phyloP scores from a whole-genome alignment of 768 basidiomycete genomes.

The Cantharellus anzutake region DNA sequence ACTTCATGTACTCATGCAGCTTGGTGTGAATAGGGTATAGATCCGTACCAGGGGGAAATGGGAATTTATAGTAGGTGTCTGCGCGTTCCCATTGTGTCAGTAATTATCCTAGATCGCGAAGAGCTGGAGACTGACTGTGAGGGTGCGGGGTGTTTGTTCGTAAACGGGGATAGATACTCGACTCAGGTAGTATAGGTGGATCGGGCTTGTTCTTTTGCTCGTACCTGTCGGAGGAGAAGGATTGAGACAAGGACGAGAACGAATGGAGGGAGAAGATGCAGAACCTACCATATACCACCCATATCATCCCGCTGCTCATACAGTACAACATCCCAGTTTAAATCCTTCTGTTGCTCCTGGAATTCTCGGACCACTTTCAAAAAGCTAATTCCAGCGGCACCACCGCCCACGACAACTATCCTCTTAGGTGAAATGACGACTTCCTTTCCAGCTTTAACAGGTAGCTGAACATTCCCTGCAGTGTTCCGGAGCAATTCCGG shows the following conservation, averaged over 20 bases:
- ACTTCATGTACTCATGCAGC: constrained; percentile 27
- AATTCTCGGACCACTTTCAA: constrained; percentile 33
- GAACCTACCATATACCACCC: constrained; percentile 37
- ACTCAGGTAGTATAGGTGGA: constrained; percentile 33
- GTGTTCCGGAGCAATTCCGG: too few relatives aligned
- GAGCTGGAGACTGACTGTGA: constrained; percentile 14
- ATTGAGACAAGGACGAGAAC: too few relatives aligned
- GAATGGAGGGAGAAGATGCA: background rate
- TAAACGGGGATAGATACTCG: constrained; percentile 35
- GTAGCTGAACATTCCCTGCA: too few relatives aligned
- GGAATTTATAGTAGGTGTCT: constrained; percentile 36
- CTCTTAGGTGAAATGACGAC: too few relatives aligned
- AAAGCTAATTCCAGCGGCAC: constrained; percentile 35
- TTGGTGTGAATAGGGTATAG: constrained; percentile 31
- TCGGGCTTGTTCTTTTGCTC: too few relatives aligned
- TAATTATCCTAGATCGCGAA: background rate
- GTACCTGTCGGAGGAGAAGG: too few relatives aligned
- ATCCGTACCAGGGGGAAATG: constrained; percentile 28
- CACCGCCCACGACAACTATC: constrained; percentile 38
- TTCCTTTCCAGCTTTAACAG: too few relatives aligned
- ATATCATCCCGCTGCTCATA: constrained; percentile 34
- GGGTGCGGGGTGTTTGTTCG: constrained; percentile 38
- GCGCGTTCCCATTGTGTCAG: background rate
- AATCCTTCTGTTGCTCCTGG: constrained; percentile 20
- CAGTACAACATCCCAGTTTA: constrained; percentile 29